These are phyloP conservation scores for Nannochloropsis oceanica DNA, from an alignment of 108 stramenopile species.

Conservation along the genomic window DNA sequence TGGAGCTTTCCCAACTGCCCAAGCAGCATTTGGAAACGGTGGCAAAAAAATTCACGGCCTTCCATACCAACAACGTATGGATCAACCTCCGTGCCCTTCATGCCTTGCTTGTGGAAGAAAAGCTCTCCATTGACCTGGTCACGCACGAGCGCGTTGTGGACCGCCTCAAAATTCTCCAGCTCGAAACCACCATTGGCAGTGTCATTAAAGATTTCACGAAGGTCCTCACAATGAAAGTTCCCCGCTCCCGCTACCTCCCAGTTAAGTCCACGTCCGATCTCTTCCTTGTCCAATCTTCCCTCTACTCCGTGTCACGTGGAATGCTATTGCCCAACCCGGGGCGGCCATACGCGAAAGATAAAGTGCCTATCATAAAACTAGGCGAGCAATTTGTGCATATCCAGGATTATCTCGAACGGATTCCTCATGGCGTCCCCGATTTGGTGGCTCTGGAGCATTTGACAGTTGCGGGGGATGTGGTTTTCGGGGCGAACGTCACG, in stretches of 20 bases:
- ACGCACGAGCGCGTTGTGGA: conserved; percentile 30
- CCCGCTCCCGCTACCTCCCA: conserved; percentile 6
- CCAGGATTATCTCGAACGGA: conserved; percentile 26
- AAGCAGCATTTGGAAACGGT: conserved; percentile 25
- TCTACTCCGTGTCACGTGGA: conserved; percentile 28
- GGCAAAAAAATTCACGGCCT: conserved; percentile 16
- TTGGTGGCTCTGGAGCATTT: conserved; percentile 43
- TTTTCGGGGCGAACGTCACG: conserved; percentile 37
- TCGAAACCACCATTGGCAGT: conserved; percentile 30
- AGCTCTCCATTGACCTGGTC: conserved; percentile 11
- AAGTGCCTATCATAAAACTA: conserved; percentile 40
- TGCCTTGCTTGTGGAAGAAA: conserved; percentile 30
- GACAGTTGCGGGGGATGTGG: conserved; percentile 42
- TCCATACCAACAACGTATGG: conserved; percentile 39
- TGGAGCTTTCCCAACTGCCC: conserved; percentile 32
- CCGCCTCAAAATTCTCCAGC: conserved; percentile 30
- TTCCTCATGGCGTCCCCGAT: conserved; percentile 42
- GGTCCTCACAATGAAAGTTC: conserved; percentile 3
- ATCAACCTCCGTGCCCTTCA: conserved; percentile 28
- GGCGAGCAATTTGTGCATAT: conserved; percentile 37
- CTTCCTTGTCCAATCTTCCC: conserved; percentile 36
- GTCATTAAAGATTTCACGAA: conserved; percentile 26
- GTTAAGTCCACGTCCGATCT: conserved; percentile 36
- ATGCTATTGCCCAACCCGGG: conserved; percentile 24
- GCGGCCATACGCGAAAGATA: conserved; percentile 10